phyloP scores from a whole-genome alignment of 2,329 filamentous ascomycete species.

The Lachnellula hyalina region DNA sequence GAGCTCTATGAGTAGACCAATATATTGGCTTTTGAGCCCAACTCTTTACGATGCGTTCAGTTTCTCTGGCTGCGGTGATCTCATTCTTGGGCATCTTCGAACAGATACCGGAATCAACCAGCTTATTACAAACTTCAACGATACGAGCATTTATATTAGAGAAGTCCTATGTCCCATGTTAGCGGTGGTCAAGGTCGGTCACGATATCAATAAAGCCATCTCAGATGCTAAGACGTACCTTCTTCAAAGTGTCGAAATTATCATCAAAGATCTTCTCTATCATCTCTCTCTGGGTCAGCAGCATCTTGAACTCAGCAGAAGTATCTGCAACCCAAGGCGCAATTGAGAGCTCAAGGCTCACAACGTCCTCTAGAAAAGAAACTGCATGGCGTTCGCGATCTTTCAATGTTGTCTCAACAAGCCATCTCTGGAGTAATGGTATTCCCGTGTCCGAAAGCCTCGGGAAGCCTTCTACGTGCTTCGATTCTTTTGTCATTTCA shows the following conservation, averaged over 20 bases:
- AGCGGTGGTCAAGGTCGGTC: background rate
- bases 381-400: conserved; percentile 5
- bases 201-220: background rate
- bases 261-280: background rate
- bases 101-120: conserved; percentile 1
- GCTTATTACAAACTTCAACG: background rate
- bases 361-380: conserved; percentile 14
- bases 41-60: background rate
- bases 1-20: conserved; percentile 15
- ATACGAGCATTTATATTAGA: background rate
- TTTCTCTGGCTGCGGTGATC: background rate
- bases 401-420: conserved; percentile 12
- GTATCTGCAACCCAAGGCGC: conserved; percentile 9
- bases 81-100: conserved; percentile 3
- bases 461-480: conserved; percentile 9
- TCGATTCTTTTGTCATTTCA: background rate
- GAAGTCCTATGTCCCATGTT: background rate
- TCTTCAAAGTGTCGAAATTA: background rate
- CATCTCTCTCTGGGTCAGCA: background rate
- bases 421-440: conserved; percentile 9
- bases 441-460: conserved; percentile 11
- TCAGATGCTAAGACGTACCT: conserved; percentile 2
- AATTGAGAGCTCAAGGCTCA: conserved; percentile 1
- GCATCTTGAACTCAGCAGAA: conserved; percentile 10
- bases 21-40: conserved; percentile 2